Base-by-base conservation (phyloP, 768 basidiomycete species). In the Amanita polypyramis region DNA sequence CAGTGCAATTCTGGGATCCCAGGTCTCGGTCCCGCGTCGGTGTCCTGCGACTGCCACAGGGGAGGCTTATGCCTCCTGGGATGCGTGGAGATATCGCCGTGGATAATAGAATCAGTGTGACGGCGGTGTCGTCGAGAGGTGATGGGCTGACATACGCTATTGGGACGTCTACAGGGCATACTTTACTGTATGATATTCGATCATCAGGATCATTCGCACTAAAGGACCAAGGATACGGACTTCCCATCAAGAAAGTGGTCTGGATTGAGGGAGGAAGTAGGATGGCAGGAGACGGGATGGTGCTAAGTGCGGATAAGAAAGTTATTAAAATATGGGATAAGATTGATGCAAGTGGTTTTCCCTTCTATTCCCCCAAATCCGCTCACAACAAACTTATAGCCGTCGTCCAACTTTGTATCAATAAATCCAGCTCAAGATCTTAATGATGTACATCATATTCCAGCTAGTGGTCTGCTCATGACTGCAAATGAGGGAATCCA, bases 241-340 rank as follows among this genome's bases (percentile, higher is more conserved):
- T 97, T 38, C 85, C 94, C 0, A 72, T 99, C 27, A 86, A 85
- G 62, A 82, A 73, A 43, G 77, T 98, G 2, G 62, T 73, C 12
- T 99, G 96, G 96, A 78, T 97, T 15, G 88, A 94, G 57, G 89
- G 89, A 30, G 88, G 87, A 9, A 78, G 73, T 45, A 72, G 74
- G 55, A 89, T 86, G 80, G 86, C 85, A 2, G 90, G 90, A 42
- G 85, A 88, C 39, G 86, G 89, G 0, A 77, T 93, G 70, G 77
- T 99, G 14, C 70, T 94, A 46, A 94, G 86, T 62, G 90, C 92
- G 0, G 96, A 99, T 65, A 88, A 82, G 64, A 98, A 98, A 62
- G 95, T 99, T 21, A 77, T 97, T 58, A 99, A 99, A 66, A 84
- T 98, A 23, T 99, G 96, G 96, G 87, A 93, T 60, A 77, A 83